Evolutionary conservation across 108 stramenopile species (phyloP), one percentile per base, ranked within the genome.

Genomic region (Schizochytrium sp.): DNA sequence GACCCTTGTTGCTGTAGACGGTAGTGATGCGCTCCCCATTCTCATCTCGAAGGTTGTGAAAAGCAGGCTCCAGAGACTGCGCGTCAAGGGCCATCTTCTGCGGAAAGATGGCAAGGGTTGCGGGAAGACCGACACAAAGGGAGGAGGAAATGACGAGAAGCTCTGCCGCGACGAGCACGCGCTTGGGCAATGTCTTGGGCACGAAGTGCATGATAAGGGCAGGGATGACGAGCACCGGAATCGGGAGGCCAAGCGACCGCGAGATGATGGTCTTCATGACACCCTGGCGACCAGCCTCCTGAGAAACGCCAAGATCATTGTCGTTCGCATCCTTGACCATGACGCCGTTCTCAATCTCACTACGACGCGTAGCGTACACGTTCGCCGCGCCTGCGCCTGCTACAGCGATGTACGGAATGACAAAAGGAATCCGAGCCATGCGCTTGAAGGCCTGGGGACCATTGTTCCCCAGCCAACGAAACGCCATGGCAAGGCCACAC

Each of bases 1-100:
- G 51, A 53, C 76, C 76, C 28, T 83, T 83, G 51, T 83, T 83
- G 76, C 76, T 83, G 51, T 83, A 83, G 28, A 83, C 76, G n/a
- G 45, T 83, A 6, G 76, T 83, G 76, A 83, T 83, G 25, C 18
- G 51, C 19, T 83, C 23, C 2, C 76, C 76, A 34, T 83, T 83
- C 51, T 47, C 45, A 45, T 83, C 76, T 0, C 51, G 51, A 25
- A 83, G 51, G 23, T 83, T 34, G 48, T 83, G 76, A 4, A 83
- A 83, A 23, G 19, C n/a, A 25, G 76, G 76, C 23, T 83, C 76
- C 0, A 83, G 76, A 47, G 76, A 53, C 19, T 47, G 12, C 16
- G 51, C 51, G 23, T 83, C 76, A 12, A 83, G 51, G 19, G 45
- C 76, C 48, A 83, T 47, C 4, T 47, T 83, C 28, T 83, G 76